Percentiles rank a stretch among this genome's conserved stretches.
Conservation (phyloP, 179 eudicot species). For the Actinidia chinensis region DNA sequence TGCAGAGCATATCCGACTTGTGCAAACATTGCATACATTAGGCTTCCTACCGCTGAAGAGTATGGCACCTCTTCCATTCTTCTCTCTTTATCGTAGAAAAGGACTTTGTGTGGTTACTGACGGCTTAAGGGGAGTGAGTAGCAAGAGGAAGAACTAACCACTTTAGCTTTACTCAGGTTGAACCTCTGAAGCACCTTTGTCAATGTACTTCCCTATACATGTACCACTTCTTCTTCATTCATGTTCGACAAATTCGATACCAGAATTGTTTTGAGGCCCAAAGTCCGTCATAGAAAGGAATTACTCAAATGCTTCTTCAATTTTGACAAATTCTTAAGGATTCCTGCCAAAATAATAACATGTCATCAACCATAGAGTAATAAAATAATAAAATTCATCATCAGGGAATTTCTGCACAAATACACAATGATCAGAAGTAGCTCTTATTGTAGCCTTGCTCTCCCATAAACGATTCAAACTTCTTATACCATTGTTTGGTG, state of each 20-base stretch:
- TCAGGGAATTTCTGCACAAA: conserved; percentile 13
- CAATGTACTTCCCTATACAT: too few relatives aligned
- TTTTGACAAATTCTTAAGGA: background rate
- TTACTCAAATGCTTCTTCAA: background rate
- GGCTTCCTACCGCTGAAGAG: background rate
- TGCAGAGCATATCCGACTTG: background rate
- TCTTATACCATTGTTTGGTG: background rate
- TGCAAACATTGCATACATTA: background rate
- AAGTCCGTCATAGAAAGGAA: too few relatives aligned
- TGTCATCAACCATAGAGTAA: conserved; percentile 17
- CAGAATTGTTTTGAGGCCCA: too few relatives aligned
- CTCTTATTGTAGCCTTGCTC: conserved; percentile 5
- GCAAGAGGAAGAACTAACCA: too few relatives aligned
- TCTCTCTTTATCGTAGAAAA: too few relatives aligned
- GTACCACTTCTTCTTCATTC: too few relatives aligned
- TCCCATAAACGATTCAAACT: conserved; percentile 13
- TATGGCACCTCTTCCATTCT: background rate
- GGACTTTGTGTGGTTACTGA: too few relatives aligned
- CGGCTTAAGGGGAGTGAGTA: too few relatives aligned
- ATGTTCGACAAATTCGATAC: too few relatives aligned
- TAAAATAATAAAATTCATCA: conserved; percentile 17
- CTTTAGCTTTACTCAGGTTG: too few relatives aligned
- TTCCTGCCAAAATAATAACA: conserved; percentile 8
- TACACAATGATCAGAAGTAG: conserved; percentile 12
- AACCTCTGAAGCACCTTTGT: too few relatives aligned